These are phyloP conservation scores for Candida sp. DNA, from an alignment of 1,139 yeast species.

Conservation along the genomic window DNA sequence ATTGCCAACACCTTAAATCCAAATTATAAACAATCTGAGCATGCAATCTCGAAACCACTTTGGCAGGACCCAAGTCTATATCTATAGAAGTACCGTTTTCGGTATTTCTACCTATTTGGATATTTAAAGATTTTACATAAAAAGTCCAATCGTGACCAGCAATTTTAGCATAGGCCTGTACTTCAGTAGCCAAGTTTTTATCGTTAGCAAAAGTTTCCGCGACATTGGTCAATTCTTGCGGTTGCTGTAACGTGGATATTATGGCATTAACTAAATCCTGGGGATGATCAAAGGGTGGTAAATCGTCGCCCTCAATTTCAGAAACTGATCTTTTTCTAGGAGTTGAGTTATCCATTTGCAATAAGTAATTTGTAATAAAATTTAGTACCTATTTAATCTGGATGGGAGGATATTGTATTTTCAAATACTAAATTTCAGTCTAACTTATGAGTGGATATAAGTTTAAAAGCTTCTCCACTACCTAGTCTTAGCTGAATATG, in stretches of 20 bases:
- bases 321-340: constrained; percentile 28
- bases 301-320: constrained; percentile 20
- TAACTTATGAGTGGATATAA: background rate
- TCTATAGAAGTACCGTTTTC: constrained; percentile 54
- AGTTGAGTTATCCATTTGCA: constrained; percentile 12
- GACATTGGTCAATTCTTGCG: constrained; percentile 51
- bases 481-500: background rate
- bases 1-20: constrained; percentile 78
- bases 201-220: constrained; percentile 57
- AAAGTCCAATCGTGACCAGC: constrained; percentile 96
- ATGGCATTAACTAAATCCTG: constrained; percentile 53
- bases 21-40: constrained; percentile 81
- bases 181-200: constrained; percentile 73
- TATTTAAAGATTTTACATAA: constrained; percentile 77
- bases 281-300: constrained; percentile 44
- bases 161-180: constrained; percentile 94
- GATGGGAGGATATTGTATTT: too few species aligned
- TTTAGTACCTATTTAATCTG: too few species aligned
- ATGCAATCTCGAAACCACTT: constrained; percentile 89
- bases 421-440: background rate
- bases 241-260: constrained; percentile 43
- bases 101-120: constrained; percentile 84
- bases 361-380: too few species aligned
- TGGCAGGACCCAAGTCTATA: constrained; percentile 95
- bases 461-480: background rate